A percentile compares a stretch with the other conserved stretches of the same genome.
Evolutionary conservation across 345 rosid genomes (phyloP).

Genomic region (Gossypium ekmanianum): DNA sequence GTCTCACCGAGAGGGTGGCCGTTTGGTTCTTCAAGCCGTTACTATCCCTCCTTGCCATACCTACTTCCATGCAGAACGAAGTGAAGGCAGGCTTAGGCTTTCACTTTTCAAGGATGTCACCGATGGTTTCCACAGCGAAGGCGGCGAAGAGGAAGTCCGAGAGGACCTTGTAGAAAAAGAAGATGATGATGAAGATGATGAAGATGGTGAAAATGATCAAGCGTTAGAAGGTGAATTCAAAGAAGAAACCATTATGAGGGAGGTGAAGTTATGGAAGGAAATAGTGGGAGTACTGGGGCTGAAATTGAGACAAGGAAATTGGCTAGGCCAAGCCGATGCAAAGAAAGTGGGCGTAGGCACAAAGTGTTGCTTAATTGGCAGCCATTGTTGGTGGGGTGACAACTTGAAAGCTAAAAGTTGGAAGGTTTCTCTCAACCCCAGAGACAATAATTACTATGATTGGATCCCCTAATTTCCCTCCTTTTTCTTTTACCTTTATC

Average conservation of each 20-base stretch:
- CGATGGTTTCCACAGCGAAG: background rate
- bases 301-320: conserved; percentile 35
- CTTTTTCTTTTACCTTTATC: background rate
- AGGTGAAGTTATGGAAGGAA: conserved; percentile 21
- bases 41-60: conserved; percentile 27
- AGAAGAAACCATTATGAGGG: conserved; percentile 17
- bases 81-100: conserved; percentile 66
- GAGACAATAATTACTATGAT: background rate
- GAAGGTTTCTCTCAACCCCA: background rate
- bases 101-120: conserved; percentile 20
- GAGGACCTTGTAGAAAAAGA: background rate
- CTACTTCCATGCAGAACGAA: conserved; percentile 57
- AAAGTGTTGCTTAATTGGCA: conserved; percentile 45
- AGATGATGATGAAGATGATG: background rate
- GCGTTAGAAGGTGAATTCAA: conserved; percentile 9
- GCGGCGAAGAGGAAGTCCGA: conserved; percentile 15
- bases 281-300: conserved; percentile 24
- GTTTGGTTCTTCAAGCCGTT: conserved; percentile 63
- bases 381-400: conserved; percentile 44
- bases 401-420: conserved; percentile 24
- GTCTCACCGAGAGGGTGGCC: conserved; percentile 63
- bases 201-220: background rate
- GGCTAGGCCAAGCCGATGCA: conserved; percentile 42
- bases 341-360: conserved; percentile 39
- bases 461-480: background rate